Percentiles rank a stretch among this genome's conserved stretches.
These are phyloP conservation scores for Pterulicium gracile DNA, from an alignment of 1,284 basidiomycete species.

Conservation along the genomic window DNA sequence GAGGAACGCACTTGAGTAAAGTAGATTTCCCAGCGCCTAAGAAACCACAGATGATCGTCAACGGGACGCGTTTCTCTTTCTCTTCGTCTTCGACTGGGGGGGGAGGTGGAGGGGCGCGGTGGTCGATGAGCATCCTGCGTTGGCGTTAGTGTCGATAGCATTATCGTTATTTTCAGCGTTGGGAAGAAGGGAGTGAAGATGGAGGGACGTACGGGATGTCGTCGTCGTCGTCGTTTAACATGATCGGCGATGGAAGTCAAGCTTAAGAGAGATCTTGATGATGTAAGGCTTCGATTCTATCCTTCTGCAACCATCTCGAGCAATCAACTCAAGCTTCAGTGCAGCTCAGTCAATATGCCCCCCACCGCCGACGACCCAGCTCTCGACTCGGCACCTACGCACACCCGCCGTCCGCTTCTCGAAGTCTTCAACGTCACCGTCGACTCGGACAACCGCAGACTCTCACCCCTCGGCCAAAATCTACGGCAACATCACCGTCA, in stretches of 20 bases:
- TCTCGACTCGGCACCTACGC: not conserved
- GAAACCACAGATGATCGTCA: slow-evolving; percentile 88
- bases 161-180: slow-evolving; percentile 5
- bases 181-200: slow-evolving; percentile 10
- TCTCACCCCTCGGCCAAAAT: not conserved
- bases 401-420: not conserved
- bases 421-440: not conserved
- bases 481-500: not conserved
- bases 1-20: slow-evolving; percentile 49
- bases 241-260: not conserved
- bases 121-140: slow-evolving; percentile 37
- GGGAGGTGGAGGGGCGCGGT: slow-evolving; percentile 8
- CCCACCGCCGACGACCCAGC: not conserved
- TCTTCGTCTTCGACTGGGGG: slow-evolving; percentile 3
- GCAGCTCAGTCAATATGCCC: not conserved
- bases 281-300: no score
- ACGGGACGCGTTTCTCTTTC: slow-evolving; percentile 46
- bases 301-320: no score
- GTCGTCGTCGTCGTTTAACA: slow-evolving; percentile 22
- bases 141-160: slow-evolving; percentile 7
- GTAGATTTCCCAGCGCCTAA: slow-evolving; percentile 90
- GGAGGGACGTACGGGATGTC: slow-evolving; percentile 35
- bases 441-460: not conserved
- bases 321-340: no score
- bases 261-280: no score